phyloP scores from a whole-genome alignment of 2,329 filamentous ascomycete genomes.

The Fusarium pseudonygamai region DNA sequence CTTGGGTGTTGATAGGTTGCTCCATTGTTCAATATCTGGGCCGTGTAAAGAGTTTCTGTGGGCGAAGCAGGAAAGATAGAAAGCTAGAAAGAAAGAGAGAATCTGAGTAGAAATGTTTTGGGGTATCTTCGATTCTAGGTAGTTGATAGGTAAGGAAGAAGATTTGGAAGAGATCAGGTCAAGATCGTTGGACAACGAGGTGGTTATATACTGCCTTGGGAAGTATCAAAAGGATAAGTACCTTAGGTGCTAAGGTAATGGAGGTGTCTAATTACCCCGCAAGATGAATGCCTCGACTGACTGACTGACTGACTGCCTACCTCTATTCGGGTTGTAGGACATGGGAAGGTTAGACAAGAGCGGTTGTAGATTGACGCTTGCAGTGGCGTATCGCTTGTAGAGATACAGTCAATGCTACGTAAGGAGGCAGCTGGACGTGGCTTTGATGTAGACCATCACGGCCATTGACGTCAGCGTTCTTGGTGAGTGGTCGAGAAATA shows the following conservation, averaged over 20 bases:
- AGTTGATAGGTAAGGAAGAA: neutral
- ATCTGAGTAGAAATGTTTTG: neutral
- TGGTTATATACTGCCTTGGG: conserved; percentile 30
- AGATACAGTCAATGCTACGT: conserved; percentile 9
- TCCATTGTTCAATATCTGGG: conserved; percentile 32
- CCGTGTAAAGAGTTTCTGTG: neutral
- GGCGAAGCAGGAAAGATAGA: neutral
- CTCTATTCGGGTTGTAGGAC: neutral
- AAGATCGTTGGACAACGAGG: neutral
- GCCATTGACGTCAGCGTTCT: conserved; percentile 43
- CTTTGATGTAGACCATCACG: conserved; percentile 31
- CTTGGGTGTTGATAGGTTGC: conserved; percentile 39
- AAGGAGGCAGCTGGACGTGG: conserved; percentile 20
- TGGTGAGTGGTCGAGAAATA: conserved; percentile 8
- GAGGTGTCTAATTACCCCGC: conserved; percentile 39
- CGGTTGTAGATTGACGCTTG: neutral
- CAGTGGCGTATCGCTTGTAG: neutral
- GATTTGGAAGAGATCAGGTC: neutral
- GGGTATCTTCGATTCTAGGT: neutral
- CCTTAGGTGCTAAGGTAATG: neutral
- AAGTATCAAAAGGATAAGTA: conserved; percentile 5
- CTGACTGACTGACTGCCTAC: neutral
- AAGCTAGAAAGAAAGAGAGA: neutral
- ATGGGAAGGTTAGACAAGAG: neutral
- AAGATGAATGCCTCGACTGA: conserved; percentile 28